Evolutionary conservation across 805 yeast species (phyloP).

Genomic region (Brettanomyces custersianus): DNA sequence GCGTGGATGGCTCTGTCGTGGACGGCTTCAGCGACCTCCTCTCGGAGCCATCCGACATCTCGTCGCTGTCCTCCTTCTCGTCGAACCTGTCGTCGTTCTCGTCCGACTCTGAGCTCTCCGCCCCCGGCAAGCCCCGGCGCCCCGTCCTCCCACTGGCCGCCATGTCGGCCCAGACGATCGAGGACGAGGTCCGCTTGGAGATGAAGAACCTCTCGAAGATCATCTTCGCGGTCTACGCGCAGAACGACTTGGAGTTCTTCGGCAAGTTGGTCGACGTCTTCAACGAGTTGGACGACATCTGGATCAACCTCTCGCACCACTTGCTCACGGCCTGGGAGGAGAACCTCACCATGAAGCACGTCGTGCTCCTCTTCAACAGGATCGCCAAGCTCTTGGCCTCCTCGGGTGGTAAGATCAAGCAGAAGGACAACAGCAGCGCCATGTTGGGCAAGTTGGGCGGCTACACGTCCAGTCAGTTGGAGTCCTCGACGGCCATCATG

Average conservation of each 20-base stretch:
- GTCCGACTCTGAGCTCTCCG: constrained; percentile 24
- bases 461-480: neutral
- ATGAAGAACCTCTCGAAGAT: constrained; percentile 52
- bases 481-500: constrained; percentile 48
- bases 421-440: constrained; percentile 11
- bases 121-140: neutral
- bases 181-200: constrained; percentile 51
- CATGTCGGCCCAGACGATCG: constrained; percentile 16
- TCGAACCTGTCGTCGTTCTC: constrained; percentile 47
- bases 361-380: constrained; percentile 44
- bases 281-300: constrained; percentile 46
- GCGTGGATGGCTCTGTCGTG: no score
- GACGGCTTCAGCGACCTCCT: constrained; percentile 10
- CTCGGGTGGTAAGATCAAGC: constrained; percentile 26
- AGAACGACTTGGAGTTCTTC: constrained; percentile 59
- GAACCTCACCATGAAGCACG: constrained; percentile 37
- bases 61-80: constrained; percentile 1
- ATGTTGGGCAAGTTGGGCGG: constrained; percentile 29
- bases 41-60: neutral
- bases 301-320: constrained; percentile 42
- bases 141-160: neutral
- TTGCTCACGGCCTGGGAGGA: constrained; percentile 49
- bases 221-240: constrained; percentile 60
- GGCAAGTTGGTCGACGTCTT: constrained; percentile 45
- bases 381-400: constrained; percentile 53